Percentiles rank a stretch among this genome's conserved stretches.
Conservation (phyloP, 257 asterid genomes). For the Penstemon barbatus region DNA sequence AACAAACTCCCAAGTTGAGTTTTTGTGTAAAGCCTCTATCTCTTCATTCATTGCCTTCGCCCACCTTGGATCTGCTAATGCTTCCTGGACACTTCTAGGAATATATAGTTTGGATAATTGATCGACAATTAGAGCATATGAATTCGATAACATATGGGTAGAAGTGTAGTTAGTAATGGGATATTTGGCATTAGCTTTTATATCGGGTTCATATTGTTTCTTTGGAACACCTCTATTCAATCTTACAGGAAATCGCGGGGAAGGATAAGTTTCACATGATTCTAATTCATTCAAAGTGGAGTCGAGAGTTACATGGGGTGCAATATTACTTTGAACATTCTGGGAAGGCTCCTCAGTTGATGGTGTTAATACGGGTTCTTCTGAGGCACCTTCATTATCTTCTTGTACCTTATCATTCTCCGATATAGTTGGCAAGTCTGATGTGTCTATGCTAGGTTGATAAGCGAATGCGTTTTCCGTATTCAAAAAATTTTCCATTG, state of each 20-base stretch:
- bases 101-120: neutral
- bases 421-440: no score
- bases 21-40: neutral
- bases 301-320: no score
- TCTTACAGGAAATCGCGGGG: neutral
- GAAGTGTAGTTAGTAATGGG: neutral
- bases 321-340: no score
- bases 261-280: no score
- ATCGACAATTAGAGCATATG: no score
- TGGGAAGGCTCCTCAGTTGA: no score
- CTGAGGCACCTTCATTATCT: neutral
- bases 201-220: slow-evolving; percentile 23
- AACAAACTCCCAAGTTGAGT: neutral
- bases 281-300: no score
- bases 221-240: neutral
- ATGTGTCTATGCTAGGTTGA: no score
- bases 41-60: no score
- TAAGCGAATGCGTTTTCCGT: no score
- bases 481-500: no score
- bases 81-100: neutral
- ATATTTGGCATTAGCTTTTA: slow-evolving; percentile 4
- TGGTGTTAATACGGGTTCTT: neutral
- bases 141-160: neutral
- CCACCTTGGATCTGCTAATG: neutral
- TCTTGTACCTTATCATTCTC: neutral